Conservation (phyloP, 768 basidiomycete genomes). For the Boletellus ananas region DNA sequence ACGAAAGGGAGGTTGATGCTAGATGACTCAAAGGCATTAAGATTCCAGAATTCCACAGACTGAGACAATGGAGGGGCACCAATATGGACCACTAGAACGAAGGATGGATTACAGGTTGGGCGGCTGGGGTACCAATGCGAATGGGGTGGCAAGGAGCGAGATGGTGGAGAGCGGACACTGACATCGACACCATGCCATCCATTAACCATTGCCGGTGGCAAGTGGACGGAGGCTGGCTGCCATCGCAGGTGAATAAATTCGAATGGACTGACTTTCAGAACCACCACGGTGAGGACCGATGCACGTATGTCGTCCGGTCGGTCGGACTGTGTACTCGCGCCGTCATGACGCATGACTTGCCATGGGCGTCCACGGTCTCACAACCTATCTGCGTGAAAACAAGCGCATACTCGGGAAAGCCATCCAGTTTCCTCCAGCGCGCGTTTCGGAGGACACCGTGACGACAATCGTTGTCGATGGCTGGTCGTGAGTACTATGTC, state of each 20-base stretch:
- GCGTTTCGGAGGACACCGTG: conserved; percentile 7
- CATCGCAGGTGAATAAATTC: not conserved
- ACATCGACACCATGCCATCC: not conserved
- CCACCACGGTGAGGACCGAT: no score
- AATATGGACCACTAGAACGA: not conserved
- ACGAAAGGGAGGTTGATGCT: not conserved
- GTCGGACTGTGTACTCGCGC: no score
- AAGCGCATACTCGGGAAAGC: conserved; percentile 37
- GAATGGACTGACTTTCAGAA: not conserved
- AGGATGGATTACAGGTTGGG: not conserved
- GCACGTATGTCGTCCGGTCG: no score
- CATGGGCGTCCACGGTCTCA: conserved; percentile 53
- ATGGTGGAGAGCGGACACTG: not conserved
- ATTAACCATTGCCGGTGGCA: conserved; percentile 9
- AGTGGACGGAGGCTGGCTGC: not conserved
- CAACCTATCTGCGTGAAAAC: conserved; percentile 49
- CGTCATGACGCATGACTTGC: conserved; percentile 7
- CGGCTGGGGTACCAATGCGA: not conserved
- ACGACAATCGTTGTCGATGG: conserved; percentile 72
- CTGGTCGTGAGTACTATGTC: conserved; percentile 68
- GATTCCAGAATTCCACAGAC: not conserved
- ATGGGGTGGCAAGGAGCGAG: no score
- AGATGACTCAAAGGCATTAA: not conserved
- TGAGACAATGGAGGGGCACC: not conserved
- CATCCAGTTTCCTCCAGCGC: conserved; percentile 24